Conservation (phyloP, 2,329 filamentous ascomycete species). For the Sarocladium oryzae region DNA sequence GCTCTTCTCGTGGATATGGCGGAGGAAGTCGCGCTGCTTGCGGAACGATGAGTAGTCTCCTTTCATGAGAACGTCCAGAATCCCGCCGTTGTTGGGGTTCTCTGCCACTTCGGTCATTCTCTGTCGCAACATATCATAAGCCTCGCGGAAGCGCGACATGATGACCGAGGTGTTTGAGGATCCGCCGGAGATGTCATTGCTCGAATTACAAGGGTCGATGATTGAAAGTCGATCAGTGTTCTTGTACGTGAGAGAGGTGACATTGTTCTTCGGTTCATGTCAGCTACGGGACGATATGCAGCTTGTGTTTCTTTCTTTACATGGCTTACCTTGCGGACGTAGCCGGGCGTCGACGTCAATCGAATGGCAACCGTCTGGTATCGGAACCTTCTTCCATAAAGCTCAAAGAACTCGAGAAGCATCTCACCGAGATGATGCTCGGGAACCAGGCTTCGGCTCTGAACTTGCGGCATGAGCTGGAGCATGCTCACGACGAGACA, state of each 20-base stretch:
- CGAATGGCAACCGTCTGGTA: conserved; percentile 64
- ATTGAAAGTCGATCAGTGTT: conserved; percentile 70
- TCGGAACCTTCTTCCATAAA: conserved; percentile 81
- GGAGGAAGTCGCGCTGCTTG: conserved; percentile 59
- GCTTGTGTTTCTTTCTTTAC: too few species aligned
- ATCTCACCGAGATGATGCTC: conserved; percentile 70
- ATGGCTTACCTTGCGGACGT: conserved; percentile 66
- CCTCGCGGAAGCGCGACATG: conserved; percentile 61
- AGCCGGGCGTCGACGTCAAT: conserved; percentile 61
- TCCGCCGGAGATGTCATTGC: conserved; percentile 87
- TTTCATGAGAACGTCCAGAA: conserved; percentile 66
- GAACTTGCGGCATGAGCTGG: conserved; percentile 68
- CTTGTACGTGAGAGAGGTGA: conserved; percentile 45
- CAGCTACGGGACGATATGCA: not conserved
- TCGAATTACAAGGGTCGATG: conserved; percentile 78
- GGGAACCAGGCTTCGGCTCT: conserved; percentile 51
- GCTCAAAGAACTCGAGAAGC: conserved; percentile 79
- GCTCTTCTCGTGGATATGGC: conserved; percentile 39
- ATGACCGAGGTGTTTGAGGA: conserved; percentile 66
- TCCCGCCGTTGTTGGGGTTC: conserved; percentile 24
- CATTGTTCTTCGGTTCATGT: conserved; percentile 30
- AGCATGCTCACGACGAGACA: conserved; percentile 88
- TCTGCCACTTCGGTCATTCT: conserved; percentile 31
- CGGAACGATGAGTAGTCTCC: conserved; percentile 75
- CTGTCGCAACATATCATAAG: conserved; percentile 25